Percentiles rank a stretch among this genome's conserved stretches.
Evolutionary conservation across 352 stramenopile genomes (phyloP).

Genomic region (Phytophthora sansomeana): DNA sequence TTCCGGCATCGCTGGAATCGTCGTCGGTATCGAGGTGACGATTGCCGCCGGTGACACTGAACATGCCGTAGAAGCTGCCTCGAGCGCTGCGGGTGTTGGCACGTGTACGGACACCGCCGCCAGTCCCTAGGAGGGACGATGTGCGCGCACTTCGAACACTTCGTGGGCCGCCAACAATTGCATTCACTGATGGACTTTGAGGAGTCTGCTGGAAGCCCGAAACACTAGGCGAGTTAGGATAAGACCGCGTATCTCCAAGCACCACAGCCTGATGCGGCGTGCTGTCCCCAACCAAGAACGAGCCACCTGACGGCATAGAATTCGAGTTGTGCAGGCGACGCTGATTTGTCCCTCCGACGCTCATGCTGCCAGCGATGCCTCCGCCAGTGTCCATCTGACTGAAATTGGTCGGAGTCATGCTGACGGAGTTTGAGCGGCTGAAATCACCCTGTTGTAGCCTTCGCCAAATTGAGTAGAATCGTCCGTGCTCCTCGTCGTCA

Average conservation of each 20-base stretch:
- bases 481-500: conserved; percentile 74
- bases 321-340: conserved; percentile 38
- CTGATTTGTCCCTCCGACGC: conserved; percentile 27
- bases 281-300: conserved; percentile 48
- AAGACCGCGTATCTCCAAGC: conserved; percentile 53
- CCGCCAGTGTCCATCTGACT: conserved; percentile 43
- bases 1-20: conserved; percentile 51
- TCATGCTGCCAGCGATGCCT: conserved; percentile 33
- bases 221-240: conserved; percentile 70
- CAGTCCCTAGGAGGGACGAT: conserved; percentile 33
- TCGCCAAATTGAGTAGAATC: conserved; percentile 75
- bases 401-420: conserved; percentile 46
- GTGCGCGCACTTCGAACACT: conserved; percentile 38
- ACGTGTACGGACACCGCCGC: conserved; percentile 17
- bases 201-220: conserved; percentile 60
- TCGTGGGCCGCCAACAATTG: conserved; percentile 24
- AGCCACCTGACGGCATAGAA: conserved; percentile 45
- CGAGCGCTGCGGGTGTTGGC: conserved; percentile 41
- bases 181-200: conserved; percentile 50
- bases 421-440: conserved; percentile 77
- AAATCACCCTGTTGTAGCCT: conserved; percentile 73
- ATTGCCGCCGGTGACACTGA: conserved; percentile 32
- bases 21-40: conserved; percentile 41
- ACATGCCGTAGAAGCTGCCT: conserved; percentile 44
- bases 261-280: conserved; percentile 47